Conservation (phyloP, 208 protist species). For the Wallacemonas sp. region DNA sequence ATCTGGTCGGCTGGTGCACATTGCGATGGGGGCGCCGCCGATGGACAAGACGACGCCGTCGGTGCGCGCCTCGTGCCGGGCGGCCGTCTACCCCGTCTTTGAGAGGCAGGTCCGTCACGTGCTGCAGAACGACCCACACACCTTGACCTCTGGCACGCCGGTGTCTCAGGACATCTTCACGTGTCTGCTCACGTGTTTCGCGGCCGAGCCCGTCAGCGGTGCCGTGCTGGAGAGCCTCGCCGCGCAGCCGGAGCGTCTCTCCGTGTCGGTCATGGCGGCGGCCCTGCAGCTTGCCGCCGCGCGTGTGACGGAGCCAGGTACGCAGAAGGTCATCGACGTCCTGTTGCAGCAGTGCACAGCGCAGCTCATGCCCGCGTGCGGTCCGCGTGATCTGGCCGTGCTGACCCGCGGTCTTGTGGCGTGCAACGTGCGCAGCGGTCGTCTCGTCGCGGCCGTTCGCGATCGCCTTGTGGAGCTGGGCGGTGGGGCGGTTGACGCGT, state of each 20-base stretch:
- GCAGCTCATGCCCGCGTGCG: conserved; percentile 45
- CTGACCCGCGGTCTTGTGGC: conserved; percentile 54
- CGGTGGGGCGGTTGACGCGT: no score
- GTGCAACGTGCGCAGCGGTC: conserved; percentile 62
- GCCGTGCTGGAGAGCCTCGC: conserved; percentile 69
- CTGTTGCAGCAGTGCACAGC: conserved; percentile 55
- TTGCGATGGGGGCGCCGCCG: conserved; percentile 37
- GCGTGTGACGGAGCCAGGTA: conserved; percentile 42
- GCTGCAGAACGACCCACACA: conserved; percentile 65
- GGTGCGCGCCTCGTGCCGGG: conserved; percentile 68
- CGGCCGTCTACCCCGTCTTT: conserved; percentile 73
- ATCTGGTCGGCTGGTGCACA: conserved; percentile 63
- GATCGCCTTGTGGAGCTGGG: conserved; percentile 35
- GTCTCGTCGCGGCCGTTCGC: conserved; percentile 42
- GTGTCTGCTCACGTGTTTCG: conserved; percentile 75
- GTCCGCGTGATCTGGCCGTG: conserved; percentile 41
- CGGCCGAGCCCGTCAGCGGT: conserved; percentile 57
- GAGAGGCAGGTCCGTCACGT: conserved; percentile 60
- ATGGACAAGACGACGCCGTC: conserved; percentile 19
- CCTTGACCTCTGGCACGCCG: conserved; percentile 50
- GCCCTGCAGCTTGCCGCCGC: conserved; percentile 60
- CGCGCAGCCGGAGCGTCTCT: conserved; percentile 40
- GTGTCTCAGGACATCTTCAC: conserved; percentile 52
- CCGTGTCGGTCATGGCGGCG: conserved; percentile 46
- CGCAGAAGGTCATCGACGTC: conserved; percentile 43